These are phyloP conservation scores for Russula earlei DNA, from an alignment of 768 basidiomycete species.

Conservation along the genomic window DNA sequence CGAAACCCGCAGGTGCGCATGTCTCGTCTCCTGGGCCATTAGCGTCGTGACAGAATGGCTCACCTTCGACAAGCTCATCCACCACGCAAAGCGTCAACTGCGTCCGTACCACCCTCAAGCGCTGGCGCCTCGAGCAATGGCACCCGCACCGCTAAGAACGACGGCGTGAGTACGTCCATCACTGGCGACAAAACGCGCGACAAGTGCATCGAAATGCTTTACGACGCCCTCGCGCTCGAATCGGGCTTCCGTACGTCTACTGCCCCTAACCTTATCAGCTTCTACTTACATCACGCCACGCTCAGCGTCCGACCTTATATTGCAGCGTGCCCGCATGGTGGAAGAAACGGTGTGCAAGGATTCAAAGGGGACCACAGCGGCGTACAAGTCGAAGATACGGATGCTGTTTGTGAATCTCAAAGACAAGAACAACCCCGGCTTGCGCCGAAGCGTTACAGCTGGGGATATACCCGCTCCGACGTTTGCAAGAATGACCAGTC, in stretches of 20 bases:
- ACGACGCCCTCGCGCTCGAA: conserved; percentile 83
- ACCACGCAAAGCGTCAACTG: conserved; percentile 9
- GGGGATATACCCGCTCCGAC: conserved; percentile 64
- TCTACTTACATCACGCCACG: background rate
- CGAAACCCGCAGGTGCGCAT: conserved; percentile 33
- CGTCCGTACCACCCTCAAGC: conserved; percentile 8
- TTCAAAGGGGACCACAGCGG: conserved; percentile 35
- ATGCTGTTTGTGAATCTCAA: conserved; percentile 89
- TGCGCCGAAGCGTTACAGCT: conserved; percentile 78
- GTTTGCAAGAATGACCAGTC: conserved; percentile 73
- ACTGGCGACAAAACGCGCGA: conserved; percentile 72
- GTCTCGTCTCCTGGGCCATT: background rate
- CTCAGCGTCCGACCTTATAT: conserved; percentile 60
- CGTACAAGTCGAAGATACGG: conserved; percentile 75
- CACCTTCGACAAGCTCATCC: conserved; percentile 2
- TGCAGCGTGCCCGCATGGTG: conserved; percentile 54
- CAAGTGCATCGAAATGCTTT: conserved; percentile 81
- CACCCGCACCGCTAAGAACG: conserved; percentile 54
- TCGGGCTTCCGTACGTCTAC: conserved; percentile 73
- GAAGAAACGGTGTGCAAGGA: conserved; percentile 53
- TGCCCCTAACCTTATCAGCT: background rate
- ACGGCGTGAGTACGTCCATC: conserved; percentile 48
- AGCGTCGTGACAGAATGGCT: background rate
- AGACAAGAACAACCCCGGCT: conserved; percentile 83
- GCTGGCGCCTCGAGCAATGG: conserved; percentile 27